Conservation (phyloP, 2,329 filamentous ascomycete species). For the Aspergillus sp. region DNA sequence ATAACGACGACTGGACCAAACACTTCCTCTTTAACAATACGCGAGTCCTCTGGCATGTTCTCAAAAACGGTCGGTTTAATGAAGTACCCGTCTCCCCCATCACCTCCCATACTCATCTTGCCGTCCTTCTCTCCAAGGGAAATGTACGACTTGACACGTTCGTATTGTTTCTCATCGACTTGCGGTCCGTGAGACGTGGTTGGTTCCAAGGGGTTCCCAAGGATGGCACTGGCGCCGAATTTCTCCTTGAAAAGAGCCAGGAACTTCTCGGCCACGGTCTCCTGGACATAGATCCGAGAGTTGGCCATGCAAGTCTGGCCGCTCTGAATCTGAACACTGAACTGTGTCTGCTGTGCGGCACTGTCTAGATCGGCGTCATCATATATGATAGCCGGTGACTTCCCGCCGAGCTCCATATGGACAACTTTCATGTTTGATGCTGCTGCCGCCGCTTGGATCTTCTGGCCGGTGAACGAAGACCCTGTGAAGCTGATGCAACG, state of each 20-base stretch:
- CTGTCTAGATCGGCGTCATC: conserved; percentile 46
- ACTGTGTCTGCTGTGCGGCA: conserved; percentile 42
- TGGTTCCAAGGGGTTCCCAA: conserved; percentile 75
- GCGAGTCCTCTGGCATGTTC: conserved; percentile 56
- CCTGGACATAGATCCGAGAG: conserved; percentile 76
- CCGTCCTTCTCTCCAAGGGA: conserved; percentile 65
- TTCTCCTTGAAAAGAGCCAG: conserved; percentile 73
- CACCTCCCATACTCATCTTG: conserved; percentile 65
- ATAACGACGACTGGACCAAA: conserved; percentile 47
- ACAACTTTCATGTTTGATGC: conserved; percentile 38
- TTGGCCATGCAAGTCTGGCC: conserved; percentile 64
- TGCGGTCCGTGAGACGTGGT: conserved; percentile 84
- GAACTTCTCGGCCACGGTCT: conserved; percentile 82
- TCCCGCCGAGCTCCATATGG: conserved; percentile 37
- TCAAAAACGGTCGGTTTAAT: conserved; percentile 83
- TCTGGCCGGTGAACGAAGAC: conserved; percentile 56
- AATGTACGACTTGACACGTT: conserved; percentile 77
- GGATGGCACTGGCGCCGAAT: conserved; percentile 65
- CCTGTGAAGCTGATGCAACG: conserved; percentile 64
- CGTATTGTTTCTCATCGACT: conserved; percentile 77
- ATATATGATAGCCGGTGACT: conserved; percentile 36
- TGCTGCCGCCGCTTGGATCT: conserved; percentile 46
- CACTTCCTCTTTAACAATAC: conserved; percentile 43
- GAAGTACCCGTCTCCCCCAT: conserved; percentile 79
- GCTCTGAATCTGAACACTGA: conserved; percentile 55